phyloP scores from a whole-genome alignment of 2,329 filamentous ascomycete species.

The Fonsecaea multimorphosa region DNA sequence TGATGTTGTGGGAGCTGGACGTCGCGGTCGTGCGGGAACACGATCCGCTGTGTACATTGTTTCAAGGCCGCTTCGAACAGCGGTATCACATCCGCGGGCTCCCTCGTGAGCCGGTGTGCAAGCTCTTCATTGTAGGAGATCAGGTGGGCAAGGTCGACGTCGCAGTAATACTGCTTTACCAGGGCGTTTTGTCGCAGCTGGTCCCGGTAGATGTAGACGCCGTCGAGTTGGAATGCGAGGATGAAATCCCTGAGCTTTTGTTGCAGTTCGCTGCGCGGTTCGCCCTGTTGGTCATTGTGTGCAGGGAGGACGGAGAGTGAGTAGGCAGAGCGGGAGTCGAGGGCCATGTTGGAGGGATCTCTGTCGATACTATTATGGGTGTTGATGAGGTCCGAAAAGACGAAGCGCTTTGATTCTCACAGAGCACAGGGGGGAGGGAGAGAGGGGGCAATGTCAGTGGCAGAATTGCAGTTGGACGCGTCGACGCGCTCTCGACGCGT shows the following conservation, averaged over 20 bases:
- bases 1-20: conserved; percentile 87
- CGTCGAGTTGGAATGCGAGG: conserved; percentile 90
- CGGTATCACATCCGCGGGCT: conserved; percentile 91
- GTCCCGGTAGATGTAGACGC: conserved; percentile 95
- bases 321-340: conserved; percentile 90
- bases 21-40: conserved; percentile 75
- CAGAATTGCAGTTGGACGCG: background rate
- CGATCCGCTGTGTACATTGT: conserved; percentile 89
- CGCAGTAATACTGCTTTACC: conserved; percentile 92
- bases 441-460: background rate
- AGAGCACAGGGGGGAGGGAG: background rate
- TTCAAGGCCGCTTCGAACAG: conserved; percentile 89
- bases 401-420: background rate
- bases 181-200: conserved; percentile 95
- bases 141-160: conserved; percentile 92
- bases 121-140: conserved; percentile 97
- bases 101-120: conserved; percentile 84
- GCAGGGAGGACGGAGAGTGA: conserved; percentile 80
- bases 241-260: conserved; percentile 87
- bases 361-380: background rate
- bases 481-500: conserved; percentile 2
- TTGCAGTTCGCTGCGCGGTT: conserved; percentile 75
- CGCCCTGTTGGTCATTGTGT: conserved; percentile 68
- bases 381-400: background rate
- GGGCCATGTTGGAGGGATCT: conserved; percentile 20